Evolutionary conservation across 2,329 filamentous ascomycete genomes (phyloP).

Genomic region (Aspergillus novoparasiticus): DNA sequence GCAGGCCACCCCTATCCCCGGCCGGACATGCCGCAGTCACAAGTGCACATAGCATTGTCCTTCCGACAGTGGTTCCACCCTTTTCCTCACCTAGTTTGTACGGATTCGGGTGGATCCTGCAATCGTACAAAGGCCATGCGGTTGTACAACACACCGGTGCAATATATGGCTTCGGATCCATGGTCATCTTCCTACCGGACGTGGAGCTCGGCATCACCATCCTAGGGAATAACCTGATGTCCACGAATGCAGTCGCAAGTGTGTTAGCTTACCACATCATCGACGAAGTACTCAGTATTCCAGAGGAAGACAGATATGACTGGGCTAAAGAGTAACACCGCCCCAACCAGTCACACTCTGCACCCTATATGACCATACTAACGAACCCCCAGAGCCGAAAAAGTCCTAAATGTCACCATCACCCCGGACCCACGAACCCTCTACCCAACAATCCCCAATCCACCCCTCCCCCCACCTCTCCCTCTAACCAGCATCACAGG

Average conservation of each 20-base stretch:
- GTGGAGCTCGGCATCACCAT: neutral
- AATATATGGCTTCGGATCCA: neutral
- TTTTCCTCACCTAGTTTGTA: neutral
- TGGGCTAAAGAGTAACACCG: neutral
- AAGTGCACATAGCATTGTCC: neutral
- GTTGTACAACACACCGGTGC: neutral
- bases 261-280: neutral
- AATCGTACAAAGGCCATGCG: neutral
- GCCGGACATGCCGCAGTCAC: neutral
- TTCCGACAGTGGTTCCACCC: neutral
- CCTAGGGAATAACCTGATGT: neutral
- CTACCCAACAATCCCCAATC: neutral
- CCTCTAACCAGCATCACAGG: neutral
- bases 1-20: neutral
- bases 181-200: neutral
- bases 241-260: neutral
- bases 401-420: neutral
- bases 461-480: neutral
- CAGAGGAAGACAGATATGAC: neutral
- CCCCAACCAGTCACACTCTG: too few species aligned
- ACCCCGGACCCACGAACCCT: neutral
- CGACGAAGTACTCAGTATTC: neutral
- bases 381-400: neutral
- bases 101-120: neutral
- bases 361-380: neutral